phyloP scores from a whole-genome alignment of 2,329 filamentous ascomycete genomes.

The Zalaria sp. region DNA sequence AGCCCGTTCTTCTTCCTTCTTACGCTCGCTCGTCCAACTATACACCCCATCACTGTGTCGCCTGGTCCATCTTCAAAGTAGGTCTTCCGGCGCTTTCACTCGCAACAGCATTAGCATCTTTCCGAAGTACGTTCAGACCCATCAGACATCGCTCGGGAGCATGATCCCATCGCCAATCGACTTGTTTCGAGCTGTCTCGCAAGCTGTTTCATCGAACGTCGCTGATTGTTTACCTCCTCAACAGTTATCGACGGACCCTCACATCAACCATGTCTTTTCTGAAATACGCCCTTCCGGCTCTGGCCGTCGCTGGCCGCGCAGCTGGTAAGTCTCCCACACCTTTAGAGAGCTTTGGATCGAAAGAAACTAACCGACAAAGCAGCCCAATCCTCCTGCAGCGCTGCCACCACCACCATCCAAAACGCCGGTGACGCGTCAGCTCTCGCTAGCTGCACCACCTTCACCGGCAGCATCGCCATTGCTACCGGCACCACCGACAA shows the following conservation, averaged over 20 bases:
- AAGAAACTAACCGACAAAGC: slow-evolving; percentile 2
- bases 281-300: slow-evolving; percentile 41
- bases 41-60: slow-evolving; percentile 3
- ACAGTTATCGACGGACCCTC: neutral
- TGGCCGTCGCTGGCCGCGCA: slow-evolving; percentile 39
- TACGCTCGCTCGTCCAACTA: slow-evolving; percentile 1
- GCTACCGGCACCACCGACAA: slow-evolving; percentile 38
- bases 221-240: neutral
- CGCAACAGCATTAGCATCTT: slow-evolving; percentile 5
- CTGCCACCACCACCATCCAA: slow-evolving; percentile 42
- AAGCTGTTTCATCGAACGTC: no score
- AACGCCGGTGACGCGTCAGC: slow-evolving; percentile 43
- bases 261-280: slow-evolving; percentile 35
- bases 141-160: no score
- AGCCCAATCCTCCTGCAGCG: slow-evolving; percentile 24
- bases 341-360: neutral
- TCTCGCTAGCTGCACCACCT: slow-evolving; percentile 51
- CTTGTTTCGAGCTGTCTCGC: no score
- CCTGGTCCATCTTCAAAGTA: slow-evolving; percentile 3
- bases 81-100: slow-evolving; percentile 5
- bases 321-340: slow-evolving; percentile 27
- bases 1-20: neutral
- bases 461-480: slow-evolving; percentile 56
- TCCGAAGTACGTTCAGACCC: slow-evolving; percentile 3
- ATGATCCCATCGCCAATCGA: no score